Percentiles rank a stretch among this genome's conserved stretches.
These are phyloP conservation scores for Endothia cerciana DNA, from an alignment of 2,329 filamentous ascomycete genomes.

Conservation along the genomic window DNA sequence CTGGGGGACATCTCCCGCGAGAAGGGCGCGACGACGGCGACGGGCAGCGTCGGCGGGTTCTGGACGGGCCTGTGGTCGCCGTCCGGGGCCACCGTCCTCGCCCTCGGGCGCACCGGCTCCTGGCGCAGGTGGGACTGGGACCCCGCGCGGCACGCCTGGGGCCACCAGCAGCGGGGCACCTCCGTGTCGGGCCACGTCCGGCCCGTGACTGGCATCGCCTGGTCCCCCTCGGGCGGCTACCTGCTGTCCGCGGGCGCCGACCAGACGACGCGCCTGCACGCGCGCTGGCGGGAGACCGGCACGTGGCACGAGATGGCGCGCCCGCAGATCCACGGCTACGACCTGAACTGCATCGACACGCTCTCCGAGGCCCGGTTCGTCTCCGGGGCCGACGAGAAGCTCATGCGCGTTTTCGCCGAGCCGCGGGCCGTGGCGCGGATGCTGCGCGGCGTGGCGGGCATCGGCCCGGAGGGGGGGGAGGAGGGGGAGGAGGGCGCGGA, in stretches of 20 bases:
- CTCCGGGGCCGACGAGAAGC: constrained; percentile 94
- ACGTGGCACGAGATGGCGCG: constrained; percentile 97
- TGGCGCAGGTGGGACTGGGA: constrained; percentile 86
- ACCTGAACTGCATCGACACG: constrained; percentile 89
- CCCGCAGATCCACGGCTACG: constrained; percentile 97
- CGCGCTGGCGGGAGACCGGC: constrained; percentile 67
- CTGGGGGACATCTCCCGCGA: constrained; percentile 93
- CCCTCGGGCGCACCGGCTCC: constrained; percentile 87
- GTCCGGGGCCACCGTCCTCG: constrained; percentile 73
- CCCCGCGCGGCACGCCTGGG: constrained; percentile 67
- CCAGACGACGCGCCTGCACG: constrained; percentile 89
- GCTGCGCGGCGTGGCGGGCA: constrained; percentile 68
- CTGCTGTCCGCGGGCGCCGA: constrained; percentile 87
- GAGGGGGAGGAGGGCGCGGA: constrained; percentile 39
- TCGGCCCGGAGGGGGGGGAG: constrained; percentile 46
- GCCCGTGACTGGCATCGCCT: constrained; percentile 79
- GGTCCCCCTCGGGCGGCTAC: constrained; percentile 84
- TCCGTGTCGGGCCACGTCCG: constrained; percentile 84
- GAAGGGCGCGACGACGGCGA: constrained; percentile 95
- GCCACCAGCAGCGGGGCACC: constrained; percentile 70
- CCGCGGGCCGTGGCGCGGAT: constrained; percentile 81
- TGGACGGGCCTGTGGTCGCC: constrained; percentile 96
- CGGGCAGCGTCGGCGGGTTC: constrained; percentile 92
- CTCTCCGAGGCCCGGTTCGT: constrained; percentile 78
- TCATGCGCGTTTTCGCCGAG: constrained; percentile 93